Evolutionary conservation across 176 grass and related monocot species (phyloP).

Genomic region (Alloteropsis semialata): DNA sequence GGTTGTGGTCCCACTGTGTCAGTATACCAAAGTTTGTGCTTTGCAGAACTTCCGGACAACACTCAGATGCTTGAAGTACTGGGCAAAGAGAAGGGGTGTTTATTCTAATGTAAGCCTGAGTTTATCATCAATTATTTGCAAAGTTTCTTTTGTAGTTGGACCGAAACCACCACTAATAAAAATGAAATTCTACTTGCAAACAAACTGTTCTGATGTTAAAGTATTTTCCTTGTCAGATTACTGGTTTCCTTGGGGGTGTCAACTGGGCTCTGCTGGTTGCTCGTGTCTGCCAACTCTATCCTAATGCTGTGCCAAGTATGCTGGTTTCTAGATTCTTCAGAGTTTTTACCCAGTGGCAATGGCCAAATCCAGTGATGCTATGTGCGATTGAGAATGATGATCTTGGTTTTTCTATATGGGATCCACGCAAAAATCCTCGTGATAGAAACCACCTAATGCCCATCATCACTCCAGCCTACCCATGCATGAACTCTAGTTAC

Average conservation of each 20-base stretch:
- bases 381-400: conserved; percentile 84
- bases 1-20: background rate
- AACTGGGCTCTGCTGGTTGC: conserved; percentile 95
- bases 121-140: conserved; percentile 7
- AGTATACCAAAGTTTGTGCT: conserved; percentile 33
- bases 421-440: conserved; percentile 83
- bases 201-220: background rate
- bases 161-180: background rate
- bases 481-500: conserved; percentile 99
- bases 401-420: conserved; percentile 87
- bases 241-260: conserved; percentile 93
- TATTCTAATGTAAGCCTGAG: conserved; percentile 83
- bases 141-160: background rate
- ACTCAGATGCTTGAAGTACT: conserved; percentile 88
- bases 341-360: conserved; percentile 93
- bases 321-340: conserved; percentile 91
- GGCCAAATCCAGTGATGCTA: conserved; percentile 95
- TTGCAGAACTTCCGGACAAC: conserved; percentile 85
- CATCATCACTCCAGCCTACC: conserved; percentile 94
- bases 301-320: conserved; percentile 94
- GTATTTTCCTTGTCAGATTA: conserved; percentile 58
- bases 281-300: conserved; percentile 89
- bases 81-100: conserved; percentile 87
- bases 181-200: background rate
- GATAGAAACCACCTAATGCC: conserved; percentile 89